Base-by-base conservation (phyloP, 2,329 filamentous ascomycete genomes). In the Fusarium musae region DNA sequence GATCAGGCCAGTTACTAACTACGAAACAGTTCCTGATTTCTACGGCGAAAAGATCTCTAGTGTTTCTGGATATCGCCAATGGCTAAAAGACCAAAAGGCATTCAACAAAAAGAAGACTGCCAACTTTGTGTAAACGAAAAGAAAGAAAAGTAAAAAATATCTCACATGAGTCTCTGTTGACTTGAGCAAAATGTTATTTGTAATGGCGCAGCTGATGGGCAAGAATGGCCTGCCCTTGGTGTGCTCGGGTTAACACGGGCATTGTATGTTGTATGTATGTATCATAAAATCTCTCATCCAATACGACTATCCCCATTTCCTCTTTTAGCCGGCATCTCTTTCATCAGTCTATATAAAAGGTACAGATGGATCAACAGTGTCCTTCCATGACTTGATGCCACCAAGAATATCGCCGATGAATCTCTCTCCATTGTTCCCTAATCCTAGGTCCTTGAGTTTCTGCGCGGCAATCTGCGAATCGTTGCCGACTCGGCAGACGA, bases 11-110 rank as follows among this genome's bases (percentile, higher is more conserved):
- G 39, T 47, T 28, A 23, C 76, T 81, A 67, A 80, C 59, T 21
- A 36, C n/a, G 12, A n/a, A 52, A 6, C 59, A 88, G 93, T 97
- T 2, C 95, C 96, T 47, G 96, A 99, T 82, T 99, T 97, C 84
- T 99, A 99, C 79, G 96, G 96, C 78, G 96, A 99, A 86, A 98
- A 98, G 88, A 97, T 99, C 78, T 93, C 93, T 58, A 97, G 95
- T 78, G 94, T 98, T 28, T 88, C 91, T 60, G 95, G 94, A 52
- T 99, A 98, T 83, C 88, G 96, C 78, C 92, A 94, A 82, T 99
- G 96, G 96, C 85, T 99, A 79, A 98, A 97, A 87, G 96, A 99
- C 80, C 96, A 98, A 87, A 89, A 96, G 71, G 96, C 95, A 15
- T 99, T 97, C 85, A 97, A 97, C 85, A 95, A 95, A 87, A 97